Evolutionary conservation across 257 asterid species (phyloP).

Genomic region (Vinca minor): DNA sequence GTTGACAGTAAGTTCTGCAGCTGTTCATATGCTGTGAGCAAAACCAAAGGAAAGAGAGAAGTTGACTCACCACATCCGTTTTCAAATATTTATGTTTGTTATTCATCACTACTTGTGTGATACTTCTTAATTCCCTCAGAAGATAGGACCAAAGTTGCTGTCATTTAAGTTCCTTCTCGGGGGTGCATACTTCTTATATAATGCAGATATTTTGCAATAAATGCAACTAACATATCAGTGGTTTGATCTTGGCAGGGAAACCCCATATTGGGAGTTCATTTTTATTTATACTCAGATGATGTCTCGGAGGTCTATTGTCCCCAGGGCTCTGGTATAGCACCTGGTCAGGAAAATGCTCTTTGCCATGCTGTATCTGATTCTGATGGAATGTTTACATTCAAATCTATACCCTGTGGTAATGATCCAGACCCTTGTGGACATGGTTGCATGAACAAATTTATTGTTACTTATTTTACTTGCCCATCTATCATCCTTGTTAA

Average conservation of each 20-base stretch:
- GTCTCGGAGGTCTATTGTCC: conserved; percentile 67
- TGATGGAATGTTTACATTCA: conserved; percentile 73
- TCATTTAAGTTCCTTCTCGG: neutral
- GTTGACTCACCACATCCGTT: neutral
- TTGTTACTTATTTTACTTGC: neutral
- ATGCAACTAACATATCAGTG: neutral
- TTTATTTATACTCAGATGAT: conserved; percentile 85
- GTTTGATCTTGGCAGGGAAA: conserved; percentile 53
- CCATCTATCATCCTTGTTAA: neutral
- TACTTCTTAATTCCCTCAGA: neutral
- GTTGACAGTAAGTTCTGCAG: neutral
- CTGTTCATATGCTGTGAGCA: neutral
- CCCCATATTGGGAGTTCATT: conserved; percentile 89
- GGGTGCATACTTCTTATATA: neutral
- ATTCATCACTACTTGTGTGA: neutral
- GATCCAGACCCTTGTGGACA: conserved; percentile 12
- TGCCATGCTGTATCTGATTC: conserved; percentile 88
- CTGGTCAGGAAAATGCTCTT: conserved; percentile 73
- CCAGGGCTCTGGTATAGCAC: conserved; percentile 63
- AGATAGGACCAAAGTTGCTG: neutral
- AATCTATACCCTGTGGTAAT: conserved; percentile 85
- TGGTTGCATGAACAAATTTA: neutral
- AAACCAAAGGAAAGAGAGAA: neutral
- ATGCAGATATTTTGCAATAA: neutral
- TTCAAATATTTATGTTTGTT: neutral